Percentiles rank a stretch among this genome's conserved stretches.
Conservation (phyloP, 371 early-diverging fungal species). For the Mucor circinelloides region DNA sequence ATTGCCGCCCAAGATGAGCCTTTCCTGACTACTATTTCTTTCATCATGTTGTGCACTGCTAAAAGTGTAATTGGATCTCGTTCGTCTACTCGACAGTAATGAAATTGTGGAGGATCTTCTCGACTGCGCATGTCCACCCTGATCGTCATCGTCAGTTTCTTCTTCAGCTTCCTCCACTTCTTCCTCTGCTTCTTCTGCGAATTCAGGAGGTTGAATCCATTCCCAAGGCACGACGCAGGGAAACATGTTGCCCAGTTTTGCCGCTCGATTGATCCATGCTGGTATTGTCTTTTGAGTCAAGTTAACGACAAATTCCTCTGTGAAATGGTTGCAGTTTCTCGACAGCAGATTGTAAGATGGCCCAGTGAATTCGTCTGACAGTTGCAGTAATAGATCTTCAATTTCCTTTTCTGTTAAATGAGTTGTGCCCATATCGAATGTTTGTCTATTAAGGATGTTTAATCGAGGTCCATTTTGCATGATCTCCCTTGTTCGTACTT, state of each 20-base stretch:
- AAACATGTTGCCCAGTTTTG: slow-evolving; percentile 57
- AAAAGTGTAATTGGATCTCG: slow-evolving; percentile 10
- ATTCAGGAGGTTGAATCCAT: slow-evolving; percentile 59
- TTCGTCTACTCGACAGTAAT: slow-evolving; percentile 13
- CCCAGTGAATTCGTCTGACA: slow-evolving; percentile 56
- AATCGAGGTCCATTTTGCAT: background rate
- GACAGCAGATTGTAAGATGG: slow-evolving; percentile 55
- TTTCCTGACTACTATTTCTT: slow-evolving; percentile 9
- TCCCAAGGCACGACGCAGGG: slow-evolving; percentile 63
- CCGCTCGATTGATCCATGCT: slow-evolving; percentile 63
- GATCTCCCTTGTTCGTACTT: slow-evolving; percentile 32
- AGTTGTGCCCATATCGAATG: slow-evolving; percentile 54
- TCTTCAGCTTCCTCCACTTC: slow-evolving; percentile 13
- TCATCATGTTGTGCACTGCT: slow-evolving; percentile 2
- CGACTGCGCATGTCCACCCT: background rate
- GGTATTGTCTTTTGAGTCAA: slow-evolving; percentile 51
- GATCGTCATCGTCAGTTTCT: background rate
- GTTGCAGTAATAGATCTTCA: slow-evolving; percentile 36
- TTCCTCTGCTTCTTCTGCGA: slow-evolving; percentile 24
- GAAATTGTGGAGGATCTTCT: slow-evolving; percentile 23
- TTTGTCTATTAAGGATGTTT: slow-evolving; percentile 32
- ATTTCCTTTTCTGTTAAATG: slow-evolving; percentile 47
- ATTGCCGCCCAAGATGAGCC: background rate
- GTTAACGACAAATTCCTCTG: slow-evolving; percentile 44
- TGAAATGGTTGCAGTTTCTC: slow-evolving; percentile 65